These are phyloP conservation scores for Xylaria intraflava DNA, from an alignment of 495 filamentous ascomycete species.

Conservation along the genomic window DNA sequence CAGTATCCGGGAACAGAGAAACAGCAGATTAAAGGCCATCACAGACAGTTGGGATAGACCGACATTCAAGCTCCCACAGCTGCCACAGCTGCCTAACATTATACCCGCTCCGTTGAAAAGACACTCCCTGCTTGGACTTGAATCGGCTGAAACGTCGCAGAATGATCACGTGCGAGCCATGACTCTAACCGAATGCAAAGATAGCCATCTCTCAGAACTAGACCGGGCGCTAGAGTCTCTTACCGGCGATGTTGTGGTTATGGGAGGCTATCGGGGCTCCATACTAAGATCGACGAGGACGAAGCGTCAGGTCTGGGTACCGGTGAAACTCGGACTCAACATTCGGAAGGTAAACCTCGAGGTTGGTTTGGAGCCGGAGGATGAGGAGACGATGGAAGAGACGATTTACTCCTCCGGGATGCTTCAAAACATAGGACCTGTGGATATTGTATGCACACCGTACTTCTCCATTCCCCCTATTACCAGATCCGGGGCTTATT, in stretches of 20 bases:
- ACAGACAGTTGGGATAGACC: slow-evolving; percentile 75
- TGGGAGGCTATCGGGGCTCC: slow-evolving; percentile 89
- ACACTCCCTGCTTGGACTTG: slow-evolving; percentile 17
- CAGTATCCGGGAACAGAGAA: slow-evolving; percentile 70
- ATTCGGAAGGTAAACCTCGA: slow-evolving; percentile 88
- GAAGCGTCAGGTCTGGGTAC: slow-evolving; percentile 82
- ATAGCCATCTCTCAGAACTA: slow-evolving; percentile 38
- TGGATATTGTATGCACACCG: slow-evolving; percentile 56
- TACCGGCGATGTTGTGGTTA: slow-evolving; percentile 77
- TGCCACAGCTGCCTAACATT: slow-evolving; percentile 48
- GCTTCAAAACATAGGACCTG: slow-evolving; percentile 81
- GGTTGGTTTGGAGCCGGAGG: slow-evolving; percentile 73
- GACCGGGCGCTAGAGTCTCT: slow-evolving; percentile 61
- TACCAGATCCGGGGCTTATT: not conserved
- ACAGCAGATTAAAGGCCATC: slow-evolving; percentile 85
- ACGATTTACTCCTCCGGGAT: slow-evolving; percentile 77
- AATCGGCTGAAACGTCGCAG: slow-evolving; percentile 17
- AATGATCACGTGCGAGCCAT: slow-evolving; percentile 5
- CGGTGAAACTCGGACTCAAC: slow-evolving; percentile 88
- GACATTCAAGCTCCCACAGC: slow-evolving; percentile 59
- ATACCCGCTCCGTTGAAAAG: slow-evolving; percentile 36
- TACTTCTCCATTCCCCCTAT: not conserved
- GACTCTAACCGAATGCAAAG: slow-evolving; percentile 5
- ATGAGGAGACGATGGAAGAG: slow-evolving; percentile 80
- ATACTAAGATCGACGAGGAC: slow-evolving; percentile 78